phyloP scores from a whole-genome alignment of 768 basidiomycete species.

The Tricholoma sp. region DNA sequence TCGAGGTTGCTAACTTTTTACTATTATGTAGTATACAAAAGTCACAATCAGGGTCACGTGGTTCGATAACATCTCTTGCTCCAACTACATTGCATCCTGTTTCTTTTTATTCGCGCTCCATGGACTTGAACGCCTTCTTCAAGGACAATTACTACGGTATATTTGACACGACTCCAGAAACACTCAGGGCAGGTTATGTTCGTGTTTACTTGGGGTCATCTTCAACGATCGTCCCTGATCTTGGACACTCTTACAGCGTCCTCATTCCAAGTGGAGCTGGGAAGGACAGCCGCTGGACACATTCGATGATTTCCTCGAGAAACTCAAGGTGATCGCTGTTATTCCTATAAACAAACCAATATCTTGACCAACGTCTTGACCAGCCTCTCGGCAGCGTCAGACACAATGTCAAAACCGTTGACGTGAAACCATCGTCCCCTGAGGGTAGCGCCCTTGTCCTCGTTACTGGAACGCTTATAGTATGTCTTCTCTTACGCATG shows the following conservation, averaged over 20 bases:
- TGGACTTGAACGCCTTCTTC: conserved; percentile 74
- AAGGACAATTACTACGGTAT: conserved; percentile 76
- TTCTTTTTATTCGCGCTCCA: conserved; percentile 25
- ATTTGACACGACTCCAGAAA: conserved; percentile 61
- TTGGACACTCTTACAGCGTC: conserved; percentile 49
- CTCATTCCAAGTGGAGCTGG: conserved; percentile 79
- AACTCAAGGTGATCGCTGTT: conserved; percentile 52
- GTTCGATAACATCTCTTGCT: conserved; percentile 10
- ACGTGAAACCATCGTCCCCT: conserved; percentile 79
- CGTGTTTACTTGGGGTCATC: conserved; percentile 29
- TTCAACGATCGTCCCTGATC: conserved; percentile 18
- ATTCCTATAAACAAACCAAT: conserved; percentile 29
- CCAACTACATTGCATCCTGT: conserved; percentile 2
- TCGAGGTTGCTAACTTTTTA: too few relatives aligned
- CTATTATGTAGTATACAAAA: too few relatives aligned
- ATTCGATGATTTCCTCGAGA: conserved; percentile 50
- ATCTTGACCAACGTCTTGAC: neutral
- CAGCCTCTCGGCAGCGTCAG: conserved; percentile 79
- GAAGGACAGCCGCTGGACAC: conserved; percentile 64
- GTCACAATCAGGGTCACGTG: conserved; percentile 17
- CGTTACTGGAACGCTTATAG: conserved; percentile 83
- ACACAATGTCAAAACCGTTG: conserved; percentile 78
- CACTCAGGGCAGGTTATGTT: conserved; percentile 72
- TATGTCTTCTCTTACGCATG: conserved; percentile 27
- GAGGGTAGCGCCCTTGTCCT: conserved; percentile 65